Conservation (phyloP, 148 eudicot species). For the Mesembryanthemum crystallinum region DNA sequence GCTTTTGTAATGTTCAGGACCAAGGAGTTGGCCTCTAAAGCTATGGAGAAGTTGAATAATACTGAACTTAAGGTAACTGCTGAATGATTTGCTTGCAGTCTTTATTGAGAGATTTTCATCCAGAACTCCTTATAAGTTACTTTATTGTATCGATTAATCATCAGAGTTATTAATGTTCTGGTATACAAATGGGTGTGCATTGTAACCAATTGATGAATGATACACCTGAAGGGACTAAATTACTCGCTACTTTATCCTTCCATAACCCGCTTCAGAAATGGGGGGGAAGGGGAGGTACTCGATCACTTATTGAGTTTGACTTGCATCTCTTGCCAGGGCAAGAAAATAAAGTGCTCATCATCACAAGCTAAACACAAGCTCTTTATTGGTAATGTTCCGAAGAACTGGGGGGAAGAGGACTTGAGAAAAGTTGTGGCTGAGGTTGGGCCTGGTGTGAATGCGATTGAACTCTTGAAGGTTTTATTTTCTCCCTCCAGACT, state of each 20-base stretch:
- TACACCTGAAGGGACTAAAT: too few relatives aligned
- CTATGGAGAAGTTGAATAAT: constrained; percentile 78
- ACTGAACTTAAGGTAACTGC: constrained; percentile 60
- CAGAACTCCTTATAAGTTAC: background rate
- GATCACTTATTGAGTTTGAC: background rate
- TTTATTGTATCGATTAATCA: background rate
- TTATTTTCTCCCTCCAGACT: background rate
- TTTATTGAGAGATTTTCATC: background rate
- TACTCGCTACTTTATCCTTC: background rate
- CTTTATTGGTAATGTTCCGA: constrained; percentile 88
- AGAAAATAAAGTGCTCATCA: constrained; percentile 72
- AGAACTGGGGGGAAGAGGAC: constrained; percentile 68
- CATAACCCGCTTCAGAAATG: background rate
- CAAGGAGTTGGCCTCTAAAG: constrained; percentile 82
- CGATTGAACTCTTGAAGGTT: constrained; percentile 85
- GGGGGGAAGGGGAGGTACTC: background rate
- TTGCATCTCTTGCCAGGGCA: constrained; percentile 54
- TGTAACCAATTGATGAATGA: too few relatives aligned
- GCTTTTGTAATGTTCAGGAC: constrained; percentile 86
- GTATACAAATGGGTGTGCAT: background rate
- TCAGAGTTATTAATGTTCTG: background rate
- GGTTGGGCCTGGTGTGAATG: constrained; percentile 78
- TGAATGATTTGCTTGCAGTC: too few relatives aligned
- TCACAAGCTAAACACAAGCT: constrained; percentile 91
- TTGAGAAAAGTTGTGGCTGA: constrained; percentile 58